Base-by-base conservation (phyloP, 768 basidiomycete genomes). In the Auricularia sp. region DNA sequence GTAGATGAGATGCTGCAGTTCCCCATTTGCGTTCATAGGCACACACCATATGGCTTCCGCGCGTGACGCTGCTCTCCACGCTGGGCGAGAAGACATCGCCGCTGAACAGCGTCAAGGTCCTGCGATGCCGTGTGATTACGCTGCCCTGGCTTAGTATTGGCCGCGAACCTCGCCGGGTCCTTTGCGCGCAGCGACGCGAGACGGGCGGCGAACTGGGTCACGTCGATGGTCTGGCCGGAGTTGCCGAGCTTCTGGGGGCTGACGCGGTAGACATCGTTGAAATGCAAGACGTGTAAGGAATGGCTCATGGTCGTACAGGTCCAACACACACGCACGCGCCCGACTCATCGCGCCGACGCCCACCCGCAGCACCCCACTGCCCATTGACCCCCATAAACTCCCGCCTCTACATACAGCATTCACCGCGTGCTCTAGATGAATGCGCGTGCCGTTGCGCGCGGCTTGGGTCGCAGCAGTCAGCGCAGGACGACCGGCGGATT, bases 61-160 rank as follows among this genome's bases (percentile, higher is more conserved):
- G 80, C 4, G 93, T 94, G 42, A 96, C 87, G 3, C 89, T 87
- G 68, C 88, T 90, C 75, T 95, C 94, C 1, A 91, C 81, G 1
- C 89, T 91, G 0, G 93, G 94, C 29, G 89, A 87, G 73, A 95
- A 95, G 11, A 92, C 78, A 73, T 96, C 94, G 7, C 94, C 94
- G 42, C 91, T 94, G 75, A 95, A 97, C 3, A 97, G 75, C 0
- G 88, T 79, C 7, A 97, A 77, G 0, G 93, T 78, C 79, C 61
- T 77, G 75, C 4, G 82, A 82, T 35, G 56, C 24, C 34, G 29
- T 14, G 24, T 59, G 21, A 59, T 14, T 6, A 59, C 24, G 7
- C 24, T 14, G 56, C 10, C 29, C 16, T 5, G 11, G 56, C 11
- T 8, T 33, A 6, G 29, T 13, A 14, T 29, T 29, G 29, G 67